Evolutionary conservation across 345 rosid genomes (phyloP).

Genomic region (Lenwebbia sp.): DNA sequence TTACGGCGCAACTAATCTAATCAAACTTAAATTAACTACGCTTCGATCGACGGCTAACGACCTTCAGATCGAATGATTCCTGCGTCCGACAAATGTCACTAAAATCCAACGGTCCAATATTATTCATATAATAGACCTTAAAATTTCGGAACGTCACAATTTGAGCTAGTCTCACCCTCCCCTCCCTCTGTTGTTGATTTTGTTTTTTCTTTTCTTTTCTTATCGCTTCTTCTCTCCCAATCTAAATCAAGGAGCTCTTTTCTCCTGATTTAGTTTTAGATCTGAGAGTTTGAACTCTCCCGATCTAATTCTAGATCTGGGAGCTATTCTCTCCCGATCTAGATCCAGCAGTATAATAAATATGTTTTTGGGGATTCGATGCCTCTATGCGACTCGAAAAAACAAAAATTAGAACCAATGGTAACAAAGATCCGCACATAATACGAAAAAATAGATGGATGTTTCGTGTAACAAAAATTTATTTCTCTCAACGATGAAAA

Average conservation of each 20-base stretch:
- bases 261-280: not conserved
- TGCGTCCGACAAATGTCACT: no score
- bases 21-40: no score
- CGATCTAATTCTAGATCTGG: not conserved
- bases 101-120: no score
- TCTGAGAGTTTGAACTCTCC: not conserved
- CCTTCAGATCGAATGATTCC: no score
- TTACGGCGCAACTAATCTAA: no score
- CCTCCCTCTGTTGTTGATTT: no score
- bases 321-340: not conserved
- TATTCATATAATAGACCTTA: no score
- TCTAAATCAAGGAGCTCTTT: not conserved
- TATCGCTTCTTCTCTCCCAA: not conserved
- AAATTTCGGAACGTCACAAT: no score
- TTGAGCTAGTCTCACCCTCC: no score
- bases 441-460: not conserved
- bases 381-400: not conserved
- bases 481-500: not conserved
- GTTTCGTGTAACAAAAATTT: not conserved
- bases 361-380: not conserved
- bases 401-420: not conserved
- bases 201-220: not conserved
- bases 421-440: not conserved
- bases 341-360: not conserved
- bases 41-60: no score